These are phyloP conservation scores for Nakaseomyces kungkrabaensis DNA, from an alignment of 1,139 yeast genomes.

Conservation along the genomic window DNA sequence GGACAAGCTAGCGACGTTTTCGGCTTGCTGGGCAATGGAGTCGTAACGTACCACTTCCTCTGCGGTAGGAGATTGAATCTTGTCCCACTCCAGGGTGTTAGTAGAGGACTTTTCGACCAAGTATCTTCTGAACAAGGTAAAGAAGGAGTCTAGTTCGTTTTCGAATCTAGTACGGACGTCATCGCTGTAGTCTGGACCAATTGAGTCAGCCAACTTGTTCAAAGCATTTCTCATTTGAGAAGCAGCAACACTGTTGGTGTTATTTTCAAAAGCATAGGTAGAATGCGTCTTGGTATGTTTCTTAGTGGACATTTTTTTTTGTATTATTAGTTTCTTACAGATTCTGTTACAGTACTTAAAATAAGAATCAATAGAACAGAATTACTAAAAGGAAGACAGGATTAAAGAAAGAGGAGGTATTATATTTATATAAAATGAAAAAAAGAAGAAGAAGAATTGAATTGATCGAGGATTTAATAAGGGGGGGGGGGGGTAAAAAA, in stretches of 20 bases:
- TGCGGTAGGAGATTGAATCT: conserved; percentile 78
- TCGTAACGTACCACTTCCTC: conserved; percentile 82
- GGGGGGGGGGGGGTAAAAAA: too few species aligned
- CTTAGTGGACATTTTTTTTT: conserved; percentile 26
- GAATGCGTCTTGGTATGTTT: conserved; percentile 65
- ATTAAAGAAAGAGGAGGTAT: too few species aligned
- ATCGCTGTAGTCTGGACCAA: conserved; percentile 44
- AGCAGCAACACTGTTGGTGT: conserved; percentile 93
- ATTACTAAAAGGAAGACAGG: too few species aligned
- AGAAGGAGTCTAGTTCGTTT: conserved; percentile 89
- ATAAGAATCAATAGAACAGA: too few species aligned
- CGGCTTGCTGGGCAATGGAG: conserved; percentile 34
- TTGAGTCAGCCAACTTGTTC: conserved; percentile 79
- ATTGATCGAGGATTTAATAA: too few species aligned
- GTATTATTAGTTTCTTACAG: too few species aligned
- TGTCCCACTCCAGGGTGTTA: conserved; percentile 83
- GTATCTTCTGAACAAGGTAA: conserved; percentile 87
- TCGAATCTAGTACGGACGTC: conserved; percentile 59
- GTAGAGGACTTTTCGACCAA: conserved; percentile 84
- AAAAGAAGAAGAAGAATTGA: too few species aligned
- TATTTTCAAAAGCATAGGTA: conserved; percentile 82
- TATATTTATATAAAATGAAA: too few species aligned
- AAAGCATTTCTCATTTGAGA: conserved; percentile 96
- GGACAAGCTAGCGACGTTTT: conserved; percentile 43
- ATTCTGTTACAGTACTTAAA: neutral